Base-by-base conservation (phyloP, 2,329 filamentous ascomycete genomes). In the Dichotomopilus funicola region DNA sequence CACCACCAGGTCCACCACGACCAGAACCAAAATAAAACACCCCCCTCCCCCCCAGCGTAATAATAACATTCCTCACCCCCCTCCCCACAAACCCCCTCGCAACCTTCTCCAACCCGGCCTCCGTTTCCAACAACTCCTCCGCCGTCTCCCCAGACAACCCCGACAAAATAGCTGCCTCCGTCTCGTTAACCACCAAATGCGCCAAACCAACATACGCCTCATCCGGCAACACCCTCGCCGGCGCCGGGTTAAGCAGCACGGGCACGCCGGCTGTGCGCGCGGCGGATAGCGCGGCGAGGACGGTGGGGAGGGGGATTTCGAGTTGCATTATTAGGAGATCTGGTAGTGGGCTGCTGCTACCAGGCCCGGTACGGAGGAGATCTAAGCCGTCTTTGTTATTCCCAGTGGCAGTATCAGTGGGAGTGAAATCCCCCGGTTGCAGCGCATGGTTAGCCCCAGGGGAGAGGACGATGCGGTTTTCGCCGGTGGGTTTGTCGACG, bases 101-200 rank as follows among this genome's bases (percentile, higher is more conserved):
- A 1, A 87, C 77, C 42, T 64, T 66, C 58, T 70, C 66, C 44
- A 80, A 63, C 0, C 78, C 78, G 0, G 69, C 66, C 51, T 73
- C 68, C 11, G 67, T 66, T 34, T 80, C 77, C 51, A 83, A 73
- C 31, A 77, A 76, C 0, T 68, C 71, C 61, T 80, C 77, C 6
- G 69, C 63, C 53, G 75, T 74, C 1, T 80, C 82, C 0, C 82
- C 84, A 27, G 19, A 27, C 2, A 27, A 3, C 2, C 19, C 19
- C 19, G 19, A 27, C 53, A 95, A 78, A 49, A 91, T 80, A 7
- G 85, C 80, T 2, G 91, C 89, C 73, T 96, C 91, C 1, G 87
- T 94, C 75, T 96, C 91, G 67, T 97, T 96, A 64, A 96, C 81
- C 50, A 96, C 82, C 44, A 96, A 76, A 65, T 95, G 89, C 43